Evolutionary conservation across 345 rosid species (phyloP).

Genomic region (Psidium guajava): DNA sequence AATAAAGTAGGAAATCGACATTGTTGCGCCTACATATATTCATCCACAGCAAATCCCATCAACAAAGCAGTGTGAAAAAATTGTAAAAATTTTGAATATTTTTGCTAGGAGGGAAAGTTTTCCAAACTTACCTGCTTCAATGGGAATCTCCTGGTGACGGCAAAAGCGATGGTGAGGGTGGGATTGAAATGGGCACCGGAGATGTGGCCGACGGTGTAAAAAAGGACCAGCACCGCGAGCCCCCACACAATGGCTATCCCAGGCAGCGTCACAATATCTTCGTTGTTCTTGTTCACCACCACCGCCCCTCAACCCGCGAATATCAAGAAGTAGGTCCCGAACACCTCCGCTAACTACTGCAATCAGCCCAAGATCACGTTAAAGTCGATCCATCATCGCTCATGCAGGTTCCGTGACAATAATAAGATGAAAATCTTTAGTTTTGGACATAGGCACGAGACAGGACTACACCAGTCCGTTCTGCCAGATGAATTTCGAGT

Average conservation of each 20-base stretch:
- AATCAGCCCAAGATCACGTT: not conserved
- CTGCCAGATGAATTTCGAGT: not conserved
- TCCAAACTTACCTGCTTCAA: slow-evolving; percentile 37
- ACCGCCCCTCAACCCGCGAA: slow-evolving; percentile 81
- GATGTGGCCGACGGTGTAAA: slow-evolving; percentile 81
- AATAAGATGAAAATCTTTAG: not conserved
- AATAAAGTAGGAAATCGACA: too few relatives aligned
- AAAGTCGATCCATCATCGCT: not conserved
- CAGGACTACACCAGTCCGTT: not conserved
- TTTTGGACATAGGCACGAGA: not conserved
- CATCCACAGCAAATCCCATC: too few relatives aligned
- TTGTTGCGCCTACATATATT: too few relatives aligned
- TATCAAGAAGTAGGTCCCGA: slow-evolving; percentile 82
- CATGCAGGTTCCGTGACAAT: not conserved
- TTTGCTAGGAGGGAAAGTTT: not conserved
- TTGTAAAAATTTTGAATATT: not conserved
- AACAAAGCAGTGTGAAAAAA: too few relatives aligned
- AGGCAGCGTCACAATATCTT: slow-evolving; percentile 53
- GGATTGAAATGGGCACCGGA: slow-evolving; percentile 98
- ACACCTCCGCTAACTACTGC: slow-evolving; percentile 63
- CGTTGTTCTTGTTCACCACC: slow-evolving; percentile 52
- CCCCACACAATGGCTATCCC: slow-evolving; percentile 88
- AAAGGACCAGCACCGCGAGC: slow-evolving; percentile 65
- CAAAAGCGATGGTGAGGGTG: slow-evolving; percentile 84
- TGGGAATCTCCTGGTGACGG: slow-evolving; percentile 69